A percentile compares a stretch with the other conserved stretches of the same genome.
Evolutionary conservation across 169 alveolate species (phyloP).

Genomic region (Toxoplasma gondii): DNA sequence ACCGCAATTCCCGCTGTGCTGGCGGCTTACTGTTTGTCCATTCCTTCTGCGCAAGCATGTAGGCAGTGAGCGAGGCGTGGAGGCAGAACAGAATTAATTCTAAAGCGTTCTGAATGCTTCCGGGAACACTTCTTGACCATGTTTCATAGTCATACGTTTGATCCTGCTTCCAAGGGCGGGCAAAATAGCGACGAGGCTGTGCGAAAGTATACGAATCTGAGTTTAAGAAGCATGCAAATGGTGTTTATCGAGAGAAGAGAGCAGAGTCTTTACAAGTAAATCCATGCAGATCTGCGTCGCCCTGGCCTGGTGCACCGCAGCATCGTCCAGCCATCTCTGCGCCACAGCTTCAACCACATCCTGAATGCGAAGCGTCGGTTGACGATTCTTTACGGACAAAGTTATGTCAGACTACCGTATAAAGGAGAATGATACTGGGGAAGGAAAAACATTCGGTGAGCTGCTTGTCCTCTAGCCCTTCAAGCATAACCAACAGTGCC

Average conservation of each 20-base stretch:
- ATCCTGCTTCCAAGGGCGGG: neutral
- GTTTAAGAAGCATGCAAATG: neutral
- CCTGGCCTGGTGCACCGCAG: neutral
- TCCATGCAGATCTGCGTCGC: slow-evolving; percentile 16
- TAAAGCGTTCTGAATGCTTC: neutral
- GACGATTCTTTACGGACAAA: neutral
- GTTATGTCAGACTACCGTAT: neutral
- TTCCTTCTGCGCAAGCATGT: neutral
- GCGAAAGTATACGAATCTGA: neutral
- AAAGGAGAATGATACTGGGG: neutral
- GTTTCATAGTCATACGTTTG: neutral
- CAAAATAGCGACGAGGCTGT: neutral
- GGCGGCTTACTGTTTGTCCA: neutral
- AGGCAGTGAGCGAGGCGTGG: neutral
- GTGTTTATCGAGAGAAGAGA: neutral
- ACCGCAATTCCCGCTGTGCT: neutral
- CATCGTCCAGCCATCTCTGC: neutral
- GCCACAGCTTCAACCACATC: neutral
- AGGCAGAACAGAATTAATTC: neutral
- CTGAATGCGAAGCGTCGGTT: neutral
- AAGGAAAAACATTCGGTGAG: neutral
- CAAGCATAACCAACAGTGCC: neutral
- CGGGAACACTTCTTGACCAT: neutral
- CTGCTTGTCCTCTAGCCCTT: neutral
- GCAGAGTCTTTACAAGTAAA: neutral